These are phyloP conservation scores for Saksenaea oblongispora DNA, from an alignment of 371 early-diverging fungal species.

Conservation along the genomic window DNA sequence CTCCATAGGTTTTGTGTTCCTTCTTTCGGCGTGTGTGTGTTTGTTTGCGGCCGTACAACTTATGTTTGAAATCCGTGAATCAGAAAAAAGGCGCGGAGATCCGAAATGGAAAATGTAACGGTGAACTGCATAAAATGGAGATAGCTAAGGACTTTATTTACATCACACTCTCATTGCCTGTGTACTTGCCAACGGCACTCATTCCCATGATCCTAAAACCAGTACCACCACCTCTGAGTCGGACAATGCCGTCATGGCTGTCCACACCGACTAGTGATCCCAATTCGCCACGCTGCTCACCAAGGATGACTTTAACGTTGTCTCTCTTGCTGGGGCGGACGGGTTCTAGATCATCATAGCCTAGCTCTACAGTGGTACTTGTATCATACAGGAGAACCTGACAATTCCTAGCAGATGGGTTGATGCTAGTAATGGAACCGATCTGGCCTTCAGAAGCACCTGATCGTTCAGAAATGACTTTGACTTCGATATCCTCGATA, in stretches of 20 bases:
- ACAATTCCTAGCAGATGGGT: conserved; percentile 47
- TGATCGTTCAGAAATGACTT: conserved; percentile 31
- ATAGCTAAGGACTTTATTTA: conserved; percentile 6
- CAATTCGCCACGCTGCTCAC: conserved; percentile 68
- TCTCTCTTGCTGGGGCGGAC: conserved; percentile 81
- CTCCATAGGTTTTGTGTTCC: conserved; percentile 39
- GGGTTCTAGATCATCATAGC: conserved; percentile 61
- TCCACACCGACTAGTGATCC: conserved; percentile 84
- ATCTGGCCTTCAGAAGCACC: conserved; percentile 38
- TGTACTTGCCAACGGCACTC: conserved; percentile 62
- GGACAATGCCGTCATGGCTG: conserved; percentile 81
- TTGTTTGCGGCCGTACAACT: conserved; percentile 72
- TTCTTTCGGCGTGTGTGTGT: conserved; percentile 46
- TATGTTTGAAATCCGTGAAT: conserved; percentile 80
- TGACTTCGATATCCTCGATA: conserved; percentile 68
- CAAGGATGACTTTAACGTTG: conserved; percentile 73
- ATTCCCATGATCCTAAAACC: conserved; percentile 69
- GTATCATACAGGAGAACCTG: conserved; percentile 33
- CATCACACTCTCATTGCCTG: conserved; percentile 11
- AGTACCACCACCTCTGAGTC: conserved; percentile 56
- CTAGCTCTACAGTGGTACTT: conserved; percentile 33
- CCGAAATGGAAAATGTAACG: conserved; percentile 37
- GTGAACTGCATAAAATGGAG: background rate
- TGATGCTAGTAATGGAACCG: conserved; percentile 52
- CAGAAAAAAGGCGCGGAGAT: conserved; percentile 56